A percentile compares a stretch with the other conserved stretches of the same genome.
phyloP scores from a whole-genome alignment of 345 rosid genomes.

The Punica granatum region DNA sequence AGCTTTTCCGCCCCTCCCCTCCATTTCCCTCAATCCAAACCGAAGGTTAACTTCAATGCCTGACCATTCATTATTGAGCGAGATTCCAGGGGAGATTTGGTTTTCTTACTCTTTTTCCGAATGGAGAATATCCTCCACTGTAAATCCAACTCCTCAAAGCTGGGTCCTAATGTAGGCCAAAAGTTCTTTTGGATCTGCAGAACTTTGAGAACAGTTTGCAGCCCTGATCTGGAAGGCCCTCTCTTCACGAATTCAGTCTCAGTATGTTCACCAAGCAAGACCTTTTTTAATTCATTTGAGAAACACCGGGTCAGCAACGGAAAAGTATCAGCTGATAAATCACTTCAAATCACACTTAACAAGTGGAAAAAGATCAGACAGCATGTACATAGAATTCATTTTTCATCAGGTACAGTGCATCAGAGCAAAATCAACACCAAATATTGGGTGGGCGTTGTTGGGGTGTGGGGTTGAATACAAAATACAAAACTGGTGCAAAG shows the following conservation, averaged over 20 bases:
- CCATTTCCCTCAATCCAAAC: no score
- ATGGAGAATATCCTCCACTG: conserved; percentile 35
- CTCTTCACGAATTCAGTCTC: conserved; percentile 26
- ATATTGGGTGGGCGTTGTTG: no score
- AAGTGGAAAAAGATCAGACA: not conserved
- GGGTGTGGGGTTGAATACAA: no score
- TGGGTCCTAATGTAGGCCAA: conserved; percentile 57
- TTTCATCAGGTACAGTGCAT: not conserved
- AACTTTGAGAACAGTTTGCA: conserved; percentile 71
- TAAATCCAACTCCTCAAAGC: conserved; percentile 41
- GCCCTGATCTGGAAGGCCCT: conserved; percentile 59
- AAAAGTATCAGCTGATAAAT: not conserved
- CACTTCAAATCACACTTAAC: not conserved
- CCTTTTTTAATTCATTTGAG: conserved; percentile 28
- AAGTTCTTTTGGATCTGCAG: conserved; percentile 66
- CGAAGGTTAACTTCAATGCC: not conserved
- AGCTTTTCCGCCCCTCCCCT: no score
- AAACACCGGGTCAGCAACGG: not conserved
- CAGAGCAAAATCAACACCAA: not conserved
- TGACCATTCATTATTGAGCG: not conserved
- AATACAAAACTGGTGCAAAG: not conserved
- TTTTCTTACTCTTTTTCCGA: conserved; percentile 50
- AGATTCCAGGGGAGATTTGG: not conserved
- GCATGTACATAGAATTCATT: not conserved
- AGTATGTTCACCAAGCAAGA: conserved; percentile 63